Percentiles rank a stretch among this genome's conserved stretches.
Conservation (phyloP, 164 flowering plant species). For the Macadamia integrifolia region DNA sequence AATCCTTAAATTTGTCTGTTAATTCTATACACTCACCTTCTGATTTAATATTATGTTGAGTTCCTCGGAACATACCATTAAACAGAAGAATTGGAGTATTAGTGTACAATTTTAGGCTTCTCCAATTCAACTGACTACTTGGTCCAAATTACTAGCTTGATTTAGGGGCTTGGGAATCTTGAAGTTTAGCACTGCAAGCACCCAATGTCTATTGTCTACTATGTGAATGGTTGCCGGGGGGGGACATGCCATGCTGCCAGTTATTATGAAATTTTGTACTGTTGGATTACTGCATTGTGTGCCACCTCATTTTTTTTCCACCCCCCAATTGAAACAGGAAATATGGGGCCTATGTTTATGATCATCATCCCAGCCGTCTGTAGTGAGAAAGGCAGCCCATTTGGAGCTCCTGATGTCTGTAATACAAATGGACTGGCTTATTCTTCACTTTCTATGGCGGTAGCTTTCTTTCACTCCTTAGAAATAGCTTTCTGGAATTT, state of each 20-base stretch:
- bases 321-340: slow-evolving; percentile 39
- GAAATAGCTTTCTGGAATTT: not conserved
- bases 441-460: slow-evolving; percentile 83
- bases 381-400: slow-evolving; percentile 68
- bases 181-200: no score
- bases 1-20: not conserved
- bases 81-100: no score
- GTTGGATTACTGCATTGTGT: not conserved
- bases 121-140: no score
- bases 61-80: not conserved
- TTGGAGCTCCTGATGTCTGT: slow-evolving; percentile 58
- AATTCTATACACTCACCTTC: not conserved
- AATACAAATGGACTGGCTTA: slow-evolving; percentile 55
- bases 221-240: no score
- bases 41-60: not conserved
- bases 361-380: slow-evolving; percentile 82
- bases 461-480: slow-evolving; percentile 15
- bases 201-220: no score
- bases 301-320: not conserved
- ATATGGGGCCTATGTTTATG: slow-evolving; percentile 66
- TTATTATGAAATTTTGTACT: no score
- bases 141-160: no score
- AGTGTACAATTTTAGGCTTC: no score
- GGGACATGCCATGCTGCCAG: no score
- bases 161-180: no score